Percentiles rank a stretch among this genome's conserved stretches.
phyloP scores from a whole-genome alignment of 352 stramenopile genomes.

The Thalassiosira pacifica region DNA sequence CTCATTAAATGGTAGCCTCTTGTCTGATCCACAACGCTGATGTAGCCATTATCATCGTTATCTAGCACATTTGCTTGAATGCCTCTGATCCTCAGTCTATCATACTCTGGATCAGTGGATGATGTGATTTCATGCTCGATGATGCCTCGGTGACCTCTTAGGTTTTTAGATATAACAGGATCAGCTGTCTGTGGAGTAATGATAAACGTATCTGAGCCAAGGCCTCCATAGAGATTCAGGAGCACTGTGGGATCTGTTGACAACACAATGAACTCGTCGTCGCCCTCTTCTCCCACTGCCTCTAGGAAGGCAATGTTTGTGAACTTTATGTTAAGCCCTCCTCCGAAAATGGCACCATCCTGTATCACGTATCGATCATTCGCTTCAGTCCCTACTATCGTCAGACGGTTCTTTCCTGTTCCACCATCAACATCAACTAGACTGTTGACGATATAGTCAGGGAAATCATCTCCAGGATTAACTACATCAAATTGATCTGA shows the following conservation, averaged over 20 bases:
- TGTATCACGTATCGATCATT: constrained; percentile 61
- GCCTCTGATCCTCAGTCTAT: constrained; percentile 41
- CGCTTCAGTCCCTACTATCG: constrained; percentile 56
- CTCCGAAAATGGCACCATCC: constrained; percentile 57
- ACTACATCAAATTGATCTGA: background rate
- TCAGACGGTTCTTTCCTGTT: constrained; percentile 42
- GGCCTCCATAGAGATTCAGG: constrained; percentile 48
- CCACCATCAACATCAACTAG: constrained; percentile 68
- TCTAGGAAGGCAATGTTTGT: constrained; percentile 58
- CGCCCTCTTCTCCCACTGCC: constrained; percentile 45
- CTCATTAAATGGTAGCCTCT: constrained; percentile 55
- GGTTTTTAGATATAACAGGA: constrained; percentile 62
- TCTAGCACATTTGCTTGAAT: constrained; percentile 58
- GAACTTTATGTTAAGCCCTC: constrained; percentile 56
- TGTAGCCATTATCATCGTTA: constrained; percentile 61
- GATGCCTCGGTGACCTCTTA: constrained; percentile 59
- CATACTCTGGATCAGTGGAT: constrained; percentile 49
- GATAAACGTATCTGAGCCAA: constrained; percentile 59
- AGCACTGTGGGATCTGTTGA: constrained; percentile 51
- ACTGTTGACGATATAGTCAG: constrained; percentile 54
- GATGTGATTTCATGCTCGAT: constrained; percentile 59
- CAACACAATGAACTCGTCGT: constrained; percentile 60
- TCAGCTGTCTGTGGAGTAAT: constrained; percentile 51
- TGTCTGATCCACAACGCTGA: constrained; percentile 50
- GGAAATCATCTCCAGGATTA: constrained; percentile 4